Conservation (phyloP, 805 yeast genomes). For the Sugiyamaella valdiviana region DNA sequence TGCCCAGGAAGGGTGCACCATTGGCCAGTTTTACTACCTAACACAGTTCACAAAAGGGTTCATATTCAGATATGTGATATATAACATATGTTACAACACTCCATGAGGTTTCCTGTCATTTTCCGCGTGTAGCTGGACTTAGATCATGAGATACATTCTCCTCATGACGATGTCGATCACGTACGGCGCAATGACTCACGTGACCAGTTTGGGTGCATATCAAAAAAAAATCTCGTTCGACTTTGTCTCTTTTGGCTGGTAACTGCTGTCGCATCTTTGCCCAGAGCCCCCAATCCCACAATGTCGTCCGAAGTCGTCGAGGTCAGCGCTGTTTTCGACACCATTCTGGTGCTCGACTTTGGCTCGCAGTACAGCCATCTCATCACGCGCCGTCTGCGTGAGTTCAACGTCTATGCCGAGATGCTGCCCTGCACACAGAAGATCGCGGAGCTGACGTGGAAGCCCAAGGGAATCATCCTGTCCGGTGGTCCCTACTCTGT, state of each 20-base stretch:
- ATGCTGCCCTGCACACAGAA: constrained; percentile 99
- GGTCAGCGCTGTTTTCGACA: constrained; percentile 88
- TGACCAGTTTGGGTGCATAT: neutral
- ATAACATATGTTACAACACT: too few relatives aligned
- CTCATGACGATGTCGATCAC: too few relatives aligned
- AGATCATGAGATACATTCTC: too few relatives aligned
- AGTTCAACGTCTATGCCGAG: constrained; percentile 96
- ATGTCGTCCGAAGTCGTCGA: constrained; percentile 33
- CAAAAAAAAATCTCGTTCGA: neutral
- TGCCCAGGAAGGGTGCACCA: neutral
- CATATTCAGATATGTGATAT: too few relatives aligned
- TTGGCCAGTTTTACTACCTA: too few relatives aligned
- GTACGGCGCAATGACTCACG: neutral
- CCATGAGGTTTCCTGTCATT: too few relatives aligned
- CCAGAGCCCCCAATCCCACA: neutral
- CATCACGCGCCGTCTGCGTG: constrained; percentile 95
- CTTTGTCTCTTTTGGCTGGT: constrained; percentile 13
- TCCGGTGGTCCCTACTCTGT: constrained; percentile 99
- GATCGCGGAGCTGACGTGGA: constrained; percentile 85
- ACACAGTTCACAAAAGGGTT: too few relatives aligned
- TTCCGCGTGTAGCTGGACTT: too few relatives aligned
- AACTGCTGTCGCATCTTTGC: neutral
- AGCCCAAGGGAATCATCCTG: constrained; percentile 90
- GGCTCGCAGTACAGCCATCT: constrained; percentile 98
- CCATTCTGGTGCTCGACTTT: constrained; percentile 93